Percentiles rank a stretch among this genome's conserved stretches.
These are phyloP conservation scores for Lodderomyces theae DNA, from an alignment of 1,139 yeast species.

Conservation along the genomic window DNA sequence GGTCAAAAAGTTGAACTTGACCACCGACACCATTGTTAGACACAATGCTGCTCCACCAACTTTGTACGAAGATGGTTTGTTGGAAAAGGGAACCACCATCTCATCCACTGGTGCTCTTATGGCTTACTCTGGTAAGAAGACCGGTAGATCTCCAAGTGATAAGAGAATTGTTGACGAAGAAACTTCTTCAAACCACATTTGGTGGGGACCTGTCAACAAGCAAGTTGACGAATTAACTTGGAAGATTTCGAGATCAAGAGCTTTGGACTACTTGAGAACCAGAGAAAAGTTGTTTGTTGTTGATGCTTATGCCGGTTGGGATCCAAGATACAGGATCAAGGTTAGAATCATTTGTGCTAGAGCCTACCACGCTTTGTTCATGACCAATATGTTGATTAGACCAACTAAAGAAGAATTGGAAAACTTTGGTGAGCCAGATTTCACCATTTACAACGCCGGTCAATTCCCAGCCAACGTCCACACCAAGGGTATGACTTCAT, in stretches of 20 bases:
- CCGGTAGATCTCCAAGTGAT: slow-evolving; percentile 98
- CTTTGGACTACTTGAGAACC: slow-evolving; percentile 94
- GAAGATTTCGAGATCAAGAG: slow-evolving; percentile 95
- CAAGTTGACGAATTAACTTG: slow-evolving; percentile 93
- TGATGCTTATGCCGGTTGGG: slow-evolving; percentile 99
- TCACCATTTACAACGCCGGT: slow-evolving; percentile 98
- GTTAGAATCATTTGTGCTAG: slow-evolving; percentile 97
- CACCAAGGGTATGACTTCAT: slow-evolving; percentile 97
- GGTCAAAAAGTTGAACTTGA: slow-evolving; percentile 43
- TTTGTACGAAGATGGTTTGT: slow-evolving; percentile 90
- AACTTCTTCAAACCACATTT: slow-evolving; percentile 75
- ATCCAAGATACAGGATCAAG: slow-evolving; percentile 95
- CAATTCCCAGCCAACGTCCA: slow-evolving; percentile 97
- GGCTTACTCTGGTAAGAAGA: slow-evolving; percentile 93
- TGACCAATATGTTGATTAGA: slow-evolving; percentile 97
- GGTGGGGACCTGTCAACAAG: slow-evolving; percentile 99
- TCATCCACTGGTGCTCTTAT: slow-evolving; percentile 93
- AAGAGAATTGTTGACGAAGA: slow-evolving; percentile 96
- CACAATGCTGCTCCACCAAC: slow-evolving; percentile 95
- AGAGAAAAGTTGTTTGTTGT: slow-evolving; percentile 92
- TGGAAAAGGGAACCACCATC: slow-evolving; percentile 88
- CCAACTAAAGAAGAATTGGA: slow-evolving; percentile 88
- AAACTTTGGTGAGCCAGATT: slow-evolving; percentile 95
- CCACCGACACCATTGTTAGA: slow-evolving; percentile 52
- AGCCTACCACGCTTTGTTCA: slow-evolving; percentile 96